Conservation (phyloP, 2,329 filamentous ascomycete species). For the Verticillium isaacii region DNA sequence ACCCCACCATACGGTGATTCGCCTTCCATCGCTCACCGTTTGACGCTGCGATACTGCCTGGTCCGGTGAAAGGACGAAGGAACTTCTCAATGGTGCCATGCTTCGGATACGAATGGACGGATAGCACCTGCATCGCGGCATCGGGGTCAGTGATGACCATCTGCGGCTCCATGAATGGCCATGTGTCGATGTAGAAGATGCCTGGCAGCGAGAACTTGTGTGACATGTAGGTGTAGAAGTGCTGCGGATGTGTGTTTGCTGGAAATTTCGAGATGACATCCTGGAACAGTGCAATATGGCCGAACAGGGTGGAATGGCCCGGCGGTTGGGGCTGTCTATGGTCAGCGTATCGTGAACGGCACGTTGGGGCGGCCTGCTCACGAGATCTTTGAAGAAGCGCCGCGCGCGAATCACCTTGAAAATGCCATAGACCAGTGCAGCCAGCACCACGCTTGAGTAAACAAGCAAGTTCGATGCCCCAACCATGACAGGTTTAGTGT, state of each 20-base stretch:
- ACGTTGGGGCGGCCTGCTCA: neutral
- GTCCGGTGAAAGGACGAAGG: constrained; percentile 17
- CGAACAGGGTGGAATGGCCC: constrained; percentile 16
- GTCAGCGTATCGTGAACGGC: neutral
- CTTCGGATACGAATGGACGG: constrained; percentile 16
- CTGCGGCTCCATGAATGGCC: constrained; percentile 20
- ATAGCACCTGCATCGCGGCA: constrained; percentile 16
- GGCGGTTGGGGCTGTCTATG: constrained; percentile 6
- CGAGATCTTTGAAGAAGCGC: constrained; percentile 6
- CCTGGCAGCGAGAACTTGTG: constrained; percentile 19
- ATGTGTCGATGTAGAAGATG: constrained; percentile 26
- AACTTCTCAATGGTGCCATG: constrained; percentile 12
- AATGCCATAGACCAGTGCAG: constrained; percentile 3
- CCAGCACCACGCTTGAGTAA: constrained; percentile 2
- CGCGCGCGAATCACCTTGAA: constrained; percentile 5
- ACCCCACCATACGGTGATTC: constrained; percentile 21
- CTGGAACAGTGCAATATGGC: constrained; percentile 14
- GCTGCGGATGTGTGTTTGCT: constrained; percentile 17
- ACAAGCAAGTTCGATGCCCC: constrained; percentile 3
- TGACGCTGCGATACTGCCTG: constrained; percentile 15
- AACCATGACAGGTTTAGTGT: neutral
- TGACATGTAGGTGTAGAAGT: constrained; percentile 16
- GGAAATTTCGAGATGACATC: constrained; percentile 12
- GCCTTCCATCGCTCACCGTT: constrained; percentile 23
- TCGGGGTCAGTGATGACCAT: constrained; percentile 20